Evolutionary conservation across 2,329 filamentous ascomycete species (phyloP), one percentile per base, ranked within the genome.

Genomic region (Aspergillus vadensis): DNA sequence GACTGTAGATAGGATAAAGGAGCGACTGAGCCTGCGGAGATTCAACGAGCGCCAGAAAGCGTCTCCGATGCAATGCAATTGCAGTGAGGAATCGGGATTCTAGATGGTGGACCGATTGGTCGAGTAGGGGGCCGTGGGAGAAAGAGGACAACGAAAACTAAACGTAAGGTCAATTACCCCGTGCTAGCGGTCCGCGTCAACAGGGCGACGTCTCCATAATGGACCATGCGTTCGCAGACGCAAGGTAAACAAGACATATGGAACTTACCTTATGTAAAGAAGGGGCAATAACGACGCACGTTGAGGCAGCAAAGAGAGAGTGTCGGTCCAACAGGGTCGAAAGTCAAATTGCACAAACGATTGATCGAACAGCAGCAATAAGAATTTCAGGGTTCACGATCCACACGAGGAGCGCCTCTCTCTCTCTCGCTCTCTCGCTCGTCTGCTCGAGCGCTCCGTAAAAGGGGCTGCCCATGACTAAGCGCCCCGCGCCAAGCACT

Each of bases 381-480:
- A 58, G 27, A 56, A 63, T 58, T 58, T 62, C 60, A 63, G 63
- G 62, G 60, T 64, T 64, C 48, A 61, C 57, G 64, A 67, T 67
- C 66, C 66, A 67, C 66, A 68, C 55, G 59, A 62, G 57, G 57
- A 56, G 41, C 52, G 52, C 48, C 48, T 39, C 48, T 56, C 41
- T 30, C 47, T 47, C 50, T 52, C 19, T 7, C 49, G 55, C 52
- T 43, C 43, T 39, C n/a, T 25, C 52, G 55, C 51, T 48, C 51
- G 15, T 23, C 39, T 47, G 49, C 27, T 59, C 50, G 43, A 52
- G 55, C 36, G 59, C 61, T 65, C 61, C 62, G 72, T 70, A 76
- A 76, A 76, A 75, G 74, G 74, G 74, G 74, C 67, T 74, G 62
- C 10, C 47, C 67, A 63, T 73, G 73, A 76, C 67, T 75, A 69